Conservation (phyloP, 179 eudicot genomes). For the Beta lomatogona region DNA sequence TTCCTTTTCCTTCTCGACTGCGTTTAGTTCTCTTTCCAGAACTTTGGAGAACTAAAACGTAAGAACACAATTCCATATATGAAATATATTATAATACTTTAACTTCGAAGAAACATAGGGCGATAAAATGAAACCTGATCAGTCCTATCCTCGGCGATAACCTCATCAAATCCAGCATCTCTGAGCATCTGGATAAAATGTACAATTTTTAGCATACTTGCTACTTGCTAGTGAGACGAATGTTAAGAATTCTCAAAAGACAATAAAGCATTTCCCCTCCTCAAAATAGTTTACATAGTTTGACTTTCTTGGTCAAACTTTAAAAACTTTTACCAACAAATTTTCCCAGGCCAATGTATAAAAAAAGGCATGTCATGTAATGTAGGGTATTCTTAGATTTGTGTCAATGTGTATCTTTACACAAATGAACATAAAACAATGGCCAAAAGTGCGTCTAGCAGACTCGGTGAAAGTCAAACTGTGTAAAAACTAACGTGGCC, state of each 20-base stretch:
- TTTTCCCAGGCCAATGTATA: too few relatives aligned
- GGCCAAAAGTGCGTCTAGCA: too few relatives aligned
- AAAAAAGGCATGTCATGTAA: too few relatives aligned
- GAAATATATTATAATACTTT: not conserved
- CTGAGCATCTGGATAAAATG: slow-evolving; percentile 65
- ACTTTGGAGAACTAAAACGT: slow-evolving; percentile 67
- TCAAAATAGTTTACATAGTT: too few relatives aligned
- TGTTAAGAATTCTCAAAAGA: not conserved
- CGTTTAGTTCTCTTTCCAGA: slow-evolving; percentile 63
- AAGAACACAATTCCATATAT: not conserved
- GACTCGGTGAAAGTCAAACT: too few relatives aligned
- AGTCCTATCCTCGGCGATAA: slow-evolving; percentile 90
- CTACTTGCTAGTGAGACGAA: not conserved
- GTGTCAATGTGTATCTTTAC: too few relatives aligned
- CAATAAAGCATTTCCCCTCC: not conserved
- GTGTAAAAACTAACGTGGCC: too few relatives aligned
- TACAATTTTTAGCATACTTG: not conserved
- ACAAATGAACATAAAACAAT: too few relatives aligned
- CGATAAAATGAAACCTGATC: slow-evolving; percentile 55
- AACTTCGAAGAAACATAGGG: not conserved
- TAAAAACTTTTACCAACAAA: too few relatives aligned
- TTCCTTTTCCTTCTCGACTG: slow-evolving; percentile 76
- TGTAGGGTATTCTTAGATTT: too few relatives aligned
- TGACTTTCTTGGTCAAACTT: too few relatives aligned
- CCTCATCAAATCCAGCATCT: slow-evolving; percentile 87